Conservation (phyloP, 2,329 filamentous ascomycete genomes). For the Fusarium graminum region DNA sequence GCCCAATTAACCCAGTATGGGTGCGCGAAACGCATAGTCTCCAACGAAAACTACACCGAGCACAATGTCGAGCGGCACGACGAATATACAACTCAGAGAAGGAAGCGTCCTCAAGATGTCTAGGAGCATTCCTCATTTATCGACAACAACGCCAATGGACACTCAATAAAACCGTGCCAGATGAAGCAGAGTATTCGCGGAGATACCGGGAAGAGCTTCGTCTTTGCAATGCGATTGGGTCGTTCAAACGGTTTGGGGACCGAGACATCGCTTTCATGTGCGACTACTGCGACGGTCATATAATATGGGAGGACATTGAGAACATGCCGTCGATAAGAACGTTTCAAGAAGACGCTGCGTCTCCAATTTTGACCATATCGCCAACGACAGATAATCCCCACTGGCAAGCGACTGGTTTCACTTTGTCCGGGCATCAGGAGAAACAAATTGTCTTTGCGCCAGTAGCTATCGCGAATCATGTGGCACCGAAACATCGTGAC, state of each 20-base stretch:
- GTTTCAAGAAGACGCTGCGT: conserved; percentile 47
- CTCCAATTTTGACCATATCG: conserved; percentile 44
- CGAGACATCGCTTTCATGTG: conserved; percentile 69
- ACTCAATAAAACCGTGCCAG: conserved; percentile 41
- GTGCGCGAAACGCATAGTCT: conserved; percentile 64
- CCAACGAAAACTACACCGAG: conserved; percentile 66
- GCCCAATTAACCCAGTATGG: conserved; percentile 69
- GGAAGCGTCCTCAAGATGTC: conserved; percentile 62
- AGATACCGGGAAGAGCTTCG: conserved; percentile 63
- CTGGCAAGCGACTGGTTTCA: conserved; percentile 66
- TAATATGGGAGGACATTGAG: conserved; percentile 69
- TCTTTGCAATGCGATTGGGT: conserved; percentile 65
- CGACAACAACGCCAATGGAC: conserved; percentile 61
- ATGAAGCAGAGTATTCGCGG: conserved; percentile 53
- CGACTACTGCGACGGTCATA: conserved; percentile 72
- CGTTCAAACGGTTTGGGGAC: conserved; percentile 68
- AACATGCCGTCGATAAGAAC: conserved; percentile 63
- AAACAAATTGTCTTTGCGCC: conserved; percentile 69
- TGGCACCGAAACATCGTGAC: conserved; percentile 63
- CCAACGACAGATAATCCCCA: conserved; percentile 54
- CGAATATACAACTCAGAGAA: conserved; percentile 68
- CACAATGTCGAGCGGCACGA: conserved; percentile 69
- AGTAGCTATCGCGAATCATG: conserved; percentile 69
- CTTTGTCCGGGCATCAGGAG: conserved; percentile 56
- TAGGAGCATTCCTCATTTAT: conserved; percentile 68